Evolutionary conservation across 345 rosid species (phyloP), one percentile per base, ranked within the genome.

Genomic region (Rhodamnia rubescens): DNA sequence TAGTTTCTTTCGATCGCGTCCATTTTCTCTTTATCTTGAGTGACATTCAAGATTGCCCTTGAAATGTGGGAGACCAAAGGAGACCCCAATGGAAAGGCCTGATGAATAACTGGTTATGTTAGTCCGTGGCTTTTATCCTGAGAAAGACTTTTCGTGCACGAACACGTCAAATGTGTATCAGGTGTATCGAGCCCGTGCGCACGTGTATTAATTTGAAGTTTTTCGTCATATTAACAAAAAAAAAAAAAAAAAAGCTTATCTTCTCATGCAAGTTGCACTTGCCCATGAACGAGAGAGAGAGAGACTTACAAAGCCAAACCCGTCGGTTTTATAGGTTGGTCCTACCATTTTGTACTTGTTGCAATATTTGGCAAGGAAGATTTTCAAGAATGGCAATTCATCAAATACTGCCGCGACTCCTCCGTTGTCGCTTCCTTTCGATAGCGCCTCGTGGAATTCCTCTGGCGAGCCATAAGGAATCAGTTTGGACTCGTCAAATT

Each of bases 81-180:
- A 0, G 95, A 91, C 1, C 88, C 86, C 81, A 50, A 64, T 1
- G 90, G 88, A 51, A 93, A 93, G 16, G 89, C 95, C 92, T 92
- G 82, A 18, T 44, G 40, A 61, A 61, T 27, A 61, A 15, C 7
- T 14, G 27, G 10, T 0, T 2, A 61, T 61, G 74, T 61, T 27
- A 61, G 21, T 0, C 14, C 74, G 40, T 16, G 40, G 74, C 69
- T 26, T 1, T 57, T 47, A 47, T 47, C 49, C 49, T 47, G 1
- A 47, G 49, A 47, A 7, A 47, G 49, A 47, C 9, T 47, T 7
- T 47, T 36, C 49, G 49, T 47, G 49, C 49, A 7, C 9, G 10
- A 47, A 47, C 64, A 0, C n/a, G 29, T 57, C 64, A 57, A 29
- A 57, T 26, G 64, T 26, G 64, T 57, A 26, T 57, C 29, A 27